Percentiles rank a stretch among this genome's conserved stretches.
These are phyloP conservation scores for Lentinula lateritia DNA, from an alignment of 768 basidiomycete genomes.

Conservation along the genomic window DNA sequence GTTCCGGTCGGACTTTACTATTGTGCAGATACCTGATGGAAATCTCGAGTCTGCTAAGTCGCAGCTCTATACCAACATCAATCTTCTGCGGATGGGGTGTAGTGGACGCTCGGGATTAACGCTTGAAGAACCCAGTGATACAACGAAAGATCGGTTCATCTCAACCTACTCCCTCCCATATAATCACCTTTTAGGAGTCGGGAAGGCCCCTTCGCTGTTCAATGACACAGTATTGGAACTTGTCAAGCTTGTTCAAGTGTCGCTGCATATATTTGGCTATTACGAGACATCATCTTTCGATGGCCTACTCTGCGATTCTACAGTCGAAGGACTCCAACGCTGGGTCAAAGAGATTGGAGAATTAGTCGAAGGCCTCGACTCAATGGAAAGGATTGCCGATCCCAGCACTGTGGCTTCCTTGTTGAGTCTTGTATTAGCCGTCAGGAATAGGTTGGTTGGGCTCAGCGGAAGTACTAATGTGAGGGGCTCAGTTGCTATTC, in stretches of 20 bases:
- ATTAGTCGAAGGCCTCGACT: slow-evolving; percentile 53
- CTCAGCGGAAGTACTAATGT: slow-evolving; percentile 42
- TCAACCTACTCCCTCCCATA: slow-evolving; percentile 55
- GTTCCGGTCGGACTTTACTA: slow-evolving; percentile 84
- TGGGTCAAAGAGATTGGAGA: slow-evolving; percentile 70
- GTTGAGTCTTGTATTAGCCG: slow-evolving; percentile 60
- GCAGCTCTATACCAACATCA: slow-evolving; percentile 76
- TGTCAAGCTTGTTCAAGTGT: slow-evolving; percentile 68
- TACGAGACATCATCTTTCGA: slow-evolving; percentile 30
- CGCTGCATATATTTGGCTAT: slow-evolving; percentile 66
- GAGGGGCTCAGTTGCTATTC: slow-evolving; percentile 11
- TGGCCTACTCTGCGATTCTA: slow-evolving; percentile 74
- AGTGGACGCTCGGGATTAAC: slow-evolving; percentile 73
- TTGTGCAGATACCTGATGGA: slow-evolving; percentile 72
- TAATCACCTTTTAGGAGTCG: neutral
- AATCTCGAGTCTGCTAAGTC: slow-evolving; percentile 58
- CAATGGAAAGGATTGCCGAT: slow-evolving; percentile 69
- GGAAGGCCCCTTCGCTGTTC: slow-evolving; percentile 36
- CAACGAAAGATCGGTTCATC: slow-evolving; percentile 77
- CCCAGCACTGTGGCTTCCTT: slow-evolving; percentile 67
- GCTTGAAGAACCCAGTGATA: slow-evolving; percentile 75
- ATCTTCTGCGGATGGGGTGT: slow-evolving; percentile 79
- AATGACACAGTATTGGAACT: slow-evolving; percentile 67
- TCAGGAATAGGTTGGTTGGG: slow-evolving; percentile 62
- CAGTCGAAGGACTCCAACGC: slow-evolving; percentile 61